Evolutionary conservation across 83 land plant species (phyloP).

Genomic region (Isoetes engelmannii): DNA sequence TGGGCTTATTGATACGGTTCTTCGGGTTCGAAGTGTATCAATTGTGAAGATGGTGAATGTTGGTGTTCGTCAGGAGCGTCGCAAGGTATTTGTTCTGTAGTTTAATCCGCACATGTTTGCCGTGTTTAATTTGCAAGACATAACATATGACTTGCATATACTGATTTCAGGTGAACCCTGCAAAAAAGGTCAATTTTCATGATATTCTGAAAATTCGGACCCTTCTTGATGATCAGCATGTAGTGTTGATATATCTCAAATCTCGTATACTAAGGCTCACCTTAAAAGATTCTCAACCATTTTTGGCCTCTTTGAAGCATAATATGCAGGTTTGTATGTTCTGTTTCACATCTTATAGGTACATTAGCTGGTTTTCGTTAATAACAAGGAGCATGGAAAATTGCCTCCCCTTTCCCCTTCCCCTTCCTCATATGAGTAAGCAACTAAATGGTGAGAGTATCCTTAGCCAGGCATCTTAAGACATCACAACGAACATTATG

Average conservation of each 20-base stretch:
- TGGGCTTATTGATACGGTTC: conserved; percentile 35
- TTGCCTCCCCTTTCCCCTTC: too few species aligned
- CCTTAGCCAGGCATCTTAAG: too few species aligned
- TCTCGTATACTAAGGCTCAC: conserved; percentile 43
- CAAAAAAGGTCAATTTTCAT: conserved; percentile 38
- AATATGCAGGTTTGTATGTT: conserved; percentile 42
- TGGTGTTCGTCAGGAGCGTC: conserved; percentile 39
- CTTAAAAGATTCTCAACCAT: conserved; percentile 37
- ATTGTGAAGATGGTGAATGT: conserved; percentile 41
- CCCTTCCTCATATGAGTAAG: too few species aligned
- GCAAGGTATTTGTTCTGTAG: conserved; percentile 19
- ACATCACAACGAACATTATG: too few species aligned
- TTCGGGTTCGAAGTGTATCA: conserved; percentile 46
- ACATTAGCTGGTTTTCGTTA: not conserved
- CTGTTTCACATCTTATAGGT: too few species aligned
- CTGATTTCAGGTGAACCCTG: conserved; percentile 32
- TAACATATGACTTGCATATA: not conserved
- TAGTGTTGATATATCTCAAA: conserved; percentile 38
- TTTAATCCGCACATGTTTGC: not conserved
- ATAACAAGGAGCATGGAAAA: too few species aligned
- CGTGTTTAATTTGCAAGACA: not conserved
- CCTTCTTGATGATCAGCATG: conserved; percentile 43
- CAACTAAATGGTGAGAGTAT: too few species aligned
- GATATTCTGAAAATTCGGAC: conserved; percentile 43
- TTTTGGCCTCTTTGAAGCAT: conserved; percentile 32